These are phyloP conservation scores for Porphyrellus cyaneotinctus DNA, from an alignment of 768 basidiomycete genomes.

Conservation along the genomic window DNA sequence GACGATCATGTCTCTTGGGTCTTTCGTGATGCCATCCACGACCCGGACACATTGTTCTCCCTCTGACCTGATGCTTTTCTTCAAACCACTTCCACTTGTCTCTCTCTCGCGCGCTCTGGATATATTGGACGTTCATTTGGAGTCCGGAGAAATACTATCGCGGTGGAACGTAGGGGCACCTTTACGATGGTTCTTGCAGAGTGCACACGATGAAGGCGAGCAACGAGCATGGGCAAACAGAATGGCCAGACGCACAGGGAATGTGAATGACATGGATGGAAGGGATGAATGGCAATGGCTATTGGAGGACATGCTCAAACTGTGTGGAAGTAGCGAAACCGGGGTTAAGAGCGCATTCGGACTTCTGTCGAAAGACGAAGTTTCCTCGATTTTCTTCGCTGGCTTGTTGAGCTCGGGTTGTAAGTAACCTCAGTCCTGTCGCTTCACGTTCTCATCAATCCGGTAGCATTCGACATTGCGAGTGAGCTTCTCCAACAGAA, in stretches of 20 bases:
- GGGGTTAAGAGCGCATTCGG: conserved; percentile 77
- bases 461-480: conserved; percentile 63
- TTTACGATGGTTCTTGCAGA: conserved; percentile 87
- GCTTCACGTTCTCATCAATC: conserved; percentile 7
- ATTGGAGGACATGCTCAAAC: conserved; percentile 85
- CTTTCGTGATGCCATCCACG: conserved; percentile 74
- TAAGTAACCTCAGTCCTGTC: conserved; percentile 43
- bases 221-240: conserved; percentile 85
- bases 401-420: conserved; percentile 85
- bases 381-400: conserved; percentile 77
- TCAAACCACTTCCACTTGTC: conserved; percentile 68
- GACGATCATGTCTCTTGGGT: conserved; percentile 74
- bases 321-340: conserved; percentile 60
- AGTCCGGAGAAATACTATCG: conserved; percentile 87
- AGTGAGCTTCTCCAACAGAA: conserved; percentile 53
- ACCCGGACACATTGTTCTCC: conserved; percentile 52
- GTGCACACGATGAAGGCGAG: conserved; percentile 55
- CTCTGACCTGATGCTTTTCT: conserved; percentile 74
- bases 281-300: conserved; percentile 84
- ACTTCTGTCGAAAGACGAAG: conserved; percentile 62
- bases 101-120: conserved; percentile 83
- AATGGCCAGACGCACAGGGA: conserved; percentile 72
- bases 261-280: conserved; percentile 49
- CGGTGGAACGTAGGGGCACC: conserved; percentile 84
- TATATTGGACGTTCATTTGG: conserved; percentile 89